Percentiles rank a stretch among this genome's conserved stretches.
Conservation (phyloP, 768 basidiomycete species). For the Piloderma croceum region DNA sequence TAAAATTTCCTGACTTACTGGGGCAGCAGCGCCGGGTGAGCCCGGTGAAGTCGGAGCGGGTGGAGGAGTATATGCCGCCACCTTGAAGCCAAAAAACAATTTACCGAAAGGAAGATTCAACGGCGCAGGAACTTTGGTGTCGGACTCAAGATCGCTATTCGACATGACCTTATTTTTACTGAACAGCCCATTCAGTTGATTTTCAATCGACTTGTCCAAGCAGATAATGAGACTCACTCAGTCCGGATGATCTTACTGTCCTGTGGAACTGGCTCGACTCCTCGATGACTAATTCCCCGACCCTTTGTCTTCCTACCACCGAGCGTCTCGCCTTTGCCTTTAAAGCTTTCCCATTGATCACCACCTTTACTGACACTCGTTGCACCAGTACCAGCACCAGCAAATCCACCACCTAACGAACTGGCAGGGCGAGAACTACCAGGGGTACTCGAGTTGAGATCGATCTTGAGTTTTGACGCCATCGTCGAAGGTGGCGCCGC, state of each 20-base stretch:
- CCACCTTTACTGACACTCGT: constrained; percentile 65
- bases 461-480: constrained; percentile 96
- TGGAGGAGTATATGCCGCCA: constrained; percentile 60
- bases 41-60: constrained; percentile 24
- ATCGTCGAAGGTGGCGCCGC: constrained; percentile 81
- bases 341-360: constrained; percentile 92
- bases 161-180: constrained; percentile 85
- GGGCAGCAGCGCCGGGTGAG: constrained; percentile 14
- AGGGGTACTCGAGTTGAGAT: constrained; percentile 79
- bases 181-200: constrained; percentile 13
- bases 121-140: constrained; percentile 80
- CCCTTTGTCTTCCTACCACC: constrained; percentile 91
- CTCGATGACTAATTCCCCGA: constrained; percentile 81
- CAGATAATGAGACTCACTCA: constrained; percentile 52
- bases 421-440: constrained; percentile 81
- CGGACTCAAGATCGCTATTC: constrained; percentile 67
- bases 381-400: constrained; percentile 42
- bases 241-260: constrained; percentile 88
- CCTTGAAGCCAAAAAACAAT: constrained; percentile 93
- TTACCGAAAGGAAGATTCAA: constrained; percentile 89
- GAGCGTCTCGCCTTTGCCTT: constrained; percentile 89
- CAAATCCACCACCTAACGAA: constrained; percentile 63
- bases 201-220: background rate
- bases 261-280: constrained; percentile 71
- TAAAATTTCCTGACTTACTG: constrained; percentile 5